phyloP scores from a whole-genome alignment of 1,139 yeast genomes.

The Debaryomycetaceae sp. region DNA sequence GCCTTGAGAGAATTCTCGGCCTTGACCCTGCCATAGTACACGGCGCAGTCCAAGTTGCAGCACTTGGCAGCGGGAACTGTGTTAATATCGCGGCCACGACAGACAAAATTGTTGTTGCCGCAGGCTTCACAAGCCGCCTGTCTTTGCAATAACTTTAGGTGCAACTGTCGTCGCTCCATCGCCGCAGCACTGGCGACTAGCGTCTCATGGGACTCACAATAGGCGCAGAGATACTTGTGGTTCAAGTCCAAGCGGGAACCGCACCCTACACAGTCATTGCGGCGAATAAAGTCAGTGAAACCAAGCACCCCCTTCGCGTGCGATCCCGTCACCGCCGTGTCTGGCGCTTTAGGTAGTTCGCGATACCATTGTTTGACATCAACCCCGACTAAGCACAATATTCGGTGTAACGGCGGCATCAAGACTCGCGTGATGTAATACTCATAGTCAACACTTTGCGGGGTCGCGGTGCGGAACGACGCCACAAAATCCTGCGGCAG shows the following conservation, averaged over 20 bases:
- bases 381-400: slow-evolving; percentile 76
- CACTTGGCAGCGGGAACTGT: slow-evolving; percentile 12
- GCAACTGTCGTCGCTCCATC: slow-evolving; percentile 8
- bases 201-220: slow-evolving; percentile 12
- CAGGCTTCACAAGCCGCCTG: slow-evolving; percentile 18
- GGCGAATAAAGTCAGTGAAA: slow-evolving; percentile 6
- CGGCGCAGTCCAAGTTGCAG: slow-evolving; percentile 19
- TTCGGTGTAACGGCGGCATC: slow-evolving; percentile 80
- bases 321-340: slow-evolving; percentile 1
- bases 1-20: slow-evolving; percentile 6
- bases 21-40: slow-evolving; percentile 14
- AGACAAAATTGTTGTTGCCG: slow-evolving; percentile 6
- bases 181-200: slow-evolving; percentile 10
- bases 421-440: slow-evolving; percentile 77
- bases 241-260: slow-evolving; percentile 7
- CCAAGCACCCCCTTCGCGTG: background rate
- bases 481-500: slow-evolving; percentile 63
- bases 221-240: slow-evolving; percentile 9
- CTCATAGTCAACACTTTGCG: slow-evolving; percentile 55
- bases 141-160: slow-evolving; percentile 6
- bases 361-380: slow-evolving; percentile 68
- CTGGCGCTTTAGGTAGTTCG: slow-evolving; percentile 45
- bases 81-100: background rate
- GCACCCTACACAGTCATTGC: slow-evolving; percentile 17
- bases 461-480: slow-evolving; percentile 20